Evolutionary conservation across 768 basidiomycete species (phyloP).

Genomic region (Lactarius trivialis): DNA sequence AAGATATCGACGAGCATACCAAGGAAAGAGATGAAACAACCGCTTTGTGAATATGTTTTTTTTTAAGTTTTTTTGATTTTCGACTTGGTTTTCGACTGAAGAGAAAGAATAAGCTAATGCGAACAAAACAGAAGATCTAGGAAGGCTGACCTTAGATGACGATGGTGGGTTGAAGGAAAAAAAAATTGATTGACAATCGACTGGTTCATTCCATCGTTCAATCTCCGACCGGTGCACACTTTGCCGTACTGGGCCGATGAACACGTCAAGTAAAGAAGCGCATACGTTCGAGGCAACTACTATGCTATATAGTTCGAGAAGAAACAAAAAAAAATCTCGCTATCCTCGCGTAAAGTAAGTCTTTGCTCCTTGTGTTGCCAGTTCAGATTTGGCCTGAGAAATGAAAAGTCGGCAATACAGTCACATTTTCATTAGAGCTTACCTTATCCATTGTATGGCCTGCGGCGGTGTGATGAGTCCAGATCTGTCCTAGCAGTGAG

Average conservation of each 20-base stretch:
- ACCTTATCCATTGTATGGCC: conserved; percentile 89
- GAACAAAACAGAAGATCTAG: conserved; percentile 21
- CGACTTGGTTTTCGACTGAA: conserved; percentile 39
- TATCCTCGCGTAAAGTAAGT: conserved; percentile 82
- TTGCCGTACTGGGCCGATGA: not conserved
- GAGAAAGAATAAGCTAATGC: conserved; percentile 10
- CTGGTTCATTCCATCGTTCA: conserved; percentile 26
- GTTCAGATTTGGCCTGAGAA: conserved; percentile 69
- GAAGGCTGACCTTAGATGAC: conserved; percentile 48
- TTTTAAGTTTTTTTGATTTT: conserved; percentile 65
- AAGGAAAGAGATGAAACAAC: conserved; percentile 71
- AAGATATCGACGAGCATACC: conserved; percentile 39
- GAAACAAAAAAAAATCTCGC: conserved; percentile 25
- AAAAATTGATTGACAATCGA: conserved; percentile 22
- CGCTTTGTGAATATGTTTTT: conserved; percentile 58
- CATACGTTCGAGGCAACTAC: not conserved
- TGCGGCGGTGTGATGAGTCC: conserved; percentile 69
- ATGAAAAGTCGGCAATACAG: conserved; percentile 12
- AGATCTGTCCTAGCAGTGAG: conserved; percentile 46
- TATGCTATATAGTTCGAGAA: not conserved
- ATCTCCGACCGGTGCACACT: conserved; percentile 35
- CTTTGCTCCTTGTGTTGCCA: conserved; percentile 79
- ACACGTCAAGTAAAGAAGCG: not conserved
- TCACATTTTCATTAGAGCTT: conserved; percentile 22
- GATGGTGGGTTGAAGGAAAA: conserved; percentile 54